Conservation (phyloP, 2,329 filamentous ascomycete genomes). For the Aspergillus clavatus region DNA sequence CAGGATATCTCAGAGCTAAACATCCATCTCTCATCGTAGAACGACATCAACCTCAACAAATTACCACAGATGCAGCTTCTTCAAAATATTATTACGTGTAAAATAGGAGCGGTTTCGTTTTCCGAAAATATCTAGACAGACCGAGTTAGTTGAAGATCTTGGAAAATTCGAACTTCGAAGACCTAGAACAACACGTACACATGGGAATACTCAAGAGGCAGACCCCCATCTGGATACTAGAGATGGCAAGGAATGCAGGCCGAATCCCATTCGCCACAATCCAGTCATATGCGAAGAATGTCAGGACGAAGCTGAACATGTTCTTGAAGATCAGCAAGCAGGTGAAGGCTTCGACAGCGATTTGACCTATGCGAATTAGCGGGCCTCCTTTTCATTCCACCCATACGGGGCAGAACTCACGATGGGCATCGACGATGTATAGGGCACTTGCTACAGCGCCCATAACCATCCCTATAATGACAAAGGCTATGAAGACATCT, state of each 20-base stretch:
- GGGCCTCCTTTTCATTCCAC: background rate
- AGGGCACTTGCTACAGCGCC: slow-evolving; percentile 79
- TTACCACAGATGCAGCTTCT: slow-evolving; percentile 36
- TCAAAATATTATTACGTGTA: slow-evolving; percentile 67
- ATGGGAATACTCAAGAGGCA: slow-evolving; percentile 70
- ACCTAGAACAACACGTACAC: slow-evolving; percentile 58
- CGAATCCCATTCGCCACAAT: slow-evolving; percentile 57
- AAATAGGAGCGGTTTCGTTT: slow-evolving; percentile 74
- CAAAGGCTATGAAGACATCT: slow-evolving; percentile 75
- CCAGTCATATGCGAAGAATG: slow-evolving; percentile 82
- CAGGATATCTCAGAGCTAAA: background rate
- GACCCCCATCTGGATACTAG: slow-evolving; percentile 70
- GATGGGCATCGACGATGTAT: slow-evolving; percentile 90
- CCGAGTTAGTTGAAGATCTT: slow-evolving; percentile 2
- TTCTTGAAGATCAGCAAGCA: slow-evolving; percentile 93
- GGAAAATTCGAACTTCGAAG: background rate
- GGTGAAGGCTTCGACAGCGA: slow-evolving; percentile 83
- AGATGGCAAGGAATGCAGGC: slow-evolving; percentile 63
- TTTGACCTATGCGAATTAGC: slow-evolving; percentile 53
- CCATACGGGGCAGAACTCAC: slow-evolving; percentile 47
- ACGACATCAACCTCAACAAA: background rate
- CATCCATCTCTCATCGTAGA: background rate
- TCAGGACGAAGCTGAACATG: slow-evolving; percentile 81
- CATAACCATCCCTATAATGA: slow-evolving; percentile 87
- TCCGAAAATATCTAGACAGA: slow-evolving; percentile 63